Base-by-base conservation (phyloP, 129 eudicot genomes). In the Centella asiatica region DNA sequence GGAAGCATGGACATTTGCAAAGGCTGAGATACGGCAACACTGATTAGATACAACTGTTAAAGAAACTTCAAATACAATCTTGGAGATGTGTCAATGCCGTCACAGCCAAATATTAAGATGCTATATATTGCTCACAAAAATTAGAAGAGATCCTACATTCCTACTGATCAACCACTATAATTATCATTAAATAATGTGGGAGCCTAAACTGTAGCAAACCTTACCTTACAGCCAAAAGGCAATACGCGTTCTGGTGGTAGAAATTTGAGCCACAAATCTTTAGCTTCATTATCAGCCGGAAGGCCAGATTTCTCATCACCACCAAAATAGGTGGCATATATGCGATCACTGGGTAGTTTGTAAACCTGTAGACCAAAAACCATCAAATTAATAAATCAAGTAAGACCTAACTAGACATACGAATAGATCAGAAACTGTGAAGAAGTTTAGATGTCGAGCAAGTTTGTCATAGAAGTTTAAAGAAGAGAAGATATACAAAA, bases 321-420 rank as follows among this genome's bases (percentile, higher is more conserved):
- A 7, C 96, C 99, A 76, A 92, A 92, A 74, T 92, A 92, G 60
- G 99, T 92, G 27, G 99, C 99, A 76, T 92, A 92, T 39, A 92
- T 77, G 26, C 96, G 77, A 50, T 87, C 96, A 13, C 66, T 32
- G 9, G 99, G 99, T 66, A 92, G 74, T 62, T 77, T 73, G 56
- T 70, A 92, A 18, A 87, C 99, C 98, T 92, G 82, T 33, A 36
- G 6, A 66, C 22, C 57, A 72, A 64, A 5, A 69, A 20, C 18
- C 45, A 63, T 27, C 17, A 61, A 18, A 4, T 40, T 51, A 69
- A 44, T 67, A 25, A 52, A 20, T 2, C 44, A 60, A 13, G 14
- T 1, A 25, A 10, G 27, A 5, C 13, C n/a, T n/a, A n/a, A 45
- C 1, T 0, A 20, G 0, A 37, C 11, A 34, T 26, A 54, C 17